Percentiles rank a stretch among this genome's conserved stretches.
These are phyloP conservation scores for Malus asiatica DNA, from an alignment of 306 rosid genomes.

Conservation along the genomic window DNA sequence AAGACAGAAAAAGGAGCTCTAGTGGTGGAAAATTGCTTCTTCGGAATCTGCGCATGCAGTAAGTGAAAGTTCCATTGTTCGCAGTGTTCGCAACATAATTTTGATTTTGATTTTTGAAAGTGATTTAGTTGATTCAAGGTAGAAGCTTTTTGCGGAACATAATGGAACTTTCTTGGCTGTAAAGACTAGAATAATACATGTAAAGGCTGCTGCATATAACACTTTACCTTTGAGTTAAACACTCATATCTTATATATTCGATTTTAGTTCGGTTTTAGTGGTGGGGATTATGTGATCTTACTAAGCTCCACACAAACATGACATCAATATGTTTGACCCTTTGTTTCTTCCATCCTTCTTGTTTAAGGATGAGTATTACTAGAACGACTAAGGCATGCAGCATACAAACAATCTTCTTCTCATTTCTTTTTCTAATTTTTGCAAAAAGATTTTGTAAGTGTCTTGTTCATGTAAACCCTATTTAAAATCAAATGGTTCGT, in stretches of 20 bases:
- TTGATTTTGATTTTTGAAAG: conserved; percentile 13
- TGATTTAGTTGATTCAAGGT: conserved; percentile 20
- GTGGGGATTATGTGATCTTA: conserved; percentile 18
- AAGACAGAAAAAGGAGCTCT: not conserved
- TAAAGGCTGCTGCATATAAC: conserved; percentile 15
- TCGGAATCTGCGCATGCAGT: conserved; percentile 7
- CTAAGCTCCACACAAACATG: conserved; percentile 14
- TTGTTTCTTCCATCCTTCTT: not conserved
- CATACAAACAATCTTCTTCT: not conserved
- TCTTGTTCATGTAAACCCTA: not conserved
- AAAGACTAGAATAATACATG: conserved; percentile 25
- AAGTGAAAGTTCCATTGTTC: not conserved
- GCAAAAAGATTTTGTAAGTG: no score
- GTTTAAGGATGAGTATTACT: not conserved
- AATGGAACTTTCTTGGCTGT: conserved; percentile 34
- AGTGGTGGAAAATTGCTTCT: conserved; percentile 23
- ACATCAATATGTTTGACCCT: conserved; percentile 12
- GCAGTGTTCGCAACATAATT: conserved; percentile 7
- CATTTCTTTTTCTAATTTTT: no score
- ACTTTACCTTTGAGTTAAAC: conserved; percentile 4
- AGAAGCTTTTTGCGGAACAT: conserved; percentile 9
- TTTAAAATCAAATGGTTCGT: not conserved
- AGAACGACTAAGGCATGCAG: not conserved
- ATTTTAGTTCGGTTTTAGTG: not conserved
- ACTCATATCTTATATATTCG: not conserved